Evolutionary conservation across 495 filamentous ascomycete species (phyloP).

Genomic region (Lepidopterella palustris): DNA sequence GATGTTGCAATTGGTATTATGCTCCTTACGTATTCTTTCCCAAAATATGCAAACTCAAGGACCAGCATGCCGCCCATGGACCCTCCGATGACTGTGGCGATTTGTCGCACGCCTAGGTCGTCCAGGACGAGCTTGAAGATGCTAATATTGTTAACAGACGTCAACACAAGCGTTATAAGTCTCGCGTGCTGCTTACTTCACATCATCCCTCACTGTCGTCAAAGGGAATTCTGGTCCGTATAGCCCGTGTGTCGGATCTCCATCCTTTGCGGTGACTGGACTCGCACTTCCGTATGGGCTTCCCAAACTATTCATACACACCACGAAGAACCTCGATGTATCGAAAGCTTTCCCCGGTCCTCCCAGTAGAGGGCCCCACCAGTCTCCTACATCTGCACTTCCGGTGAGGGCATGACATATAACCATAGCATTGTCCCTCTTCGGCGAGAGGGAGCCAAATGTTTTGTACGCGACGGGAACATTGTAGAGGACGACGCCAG

Average conservation of each 20-base stretch:
- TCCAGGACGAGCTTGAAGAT: constrained; percentile 89
- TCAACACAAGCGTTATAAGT: not conserved
- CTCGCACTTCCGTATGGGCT: constrained; percentile 96
- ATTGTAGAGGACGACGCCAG: constrained; percentile 77
- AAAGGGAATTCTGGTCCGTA: constrained; percentile 97
- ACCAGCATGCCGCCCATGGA: constrained; percentile 98
- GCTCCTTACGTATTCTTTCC: constrained; percentile 82
- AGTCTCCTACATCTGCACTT: constrained; percentile 92
- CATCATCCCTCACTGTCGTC: constrained; percentile 92
- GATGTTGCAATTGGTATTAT: constrained; percentile 95
- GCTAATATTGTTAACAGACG: constrained; percentile 38
- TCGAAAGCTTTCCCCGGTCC: constrained; percentile 89
- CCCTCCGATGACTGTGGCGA: constrained; percentile 89
- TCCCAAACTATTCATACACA: constrained; percentile 93
- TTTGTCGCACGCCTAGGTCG: constrained; percentile 74
- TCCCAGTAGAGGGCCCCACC: constrained; percentile 94
- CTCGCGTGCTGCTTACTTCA: constrained; percentile 53
- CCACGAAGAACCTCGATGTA: constrained; percentile 81
- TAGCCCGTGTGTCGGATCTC: constrained; percentile 60
- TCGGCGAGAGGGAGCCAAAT: constrained; percentile 65
- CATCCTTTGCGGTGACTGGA: constrained; percentile 82
- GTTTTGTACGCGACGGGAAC: constrained; percentile 92
- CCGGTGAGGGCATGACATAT: constrained; percentile 96
- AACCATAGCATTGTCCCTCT: constrained; percentile 84
- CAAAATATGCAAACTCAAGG: constrained; percentile 93